These are phyloP conservation scores for Hyphopichia fennica DNA, from an alignment of 1,139 yeast species.

Conservation along the genomic window DNA sequence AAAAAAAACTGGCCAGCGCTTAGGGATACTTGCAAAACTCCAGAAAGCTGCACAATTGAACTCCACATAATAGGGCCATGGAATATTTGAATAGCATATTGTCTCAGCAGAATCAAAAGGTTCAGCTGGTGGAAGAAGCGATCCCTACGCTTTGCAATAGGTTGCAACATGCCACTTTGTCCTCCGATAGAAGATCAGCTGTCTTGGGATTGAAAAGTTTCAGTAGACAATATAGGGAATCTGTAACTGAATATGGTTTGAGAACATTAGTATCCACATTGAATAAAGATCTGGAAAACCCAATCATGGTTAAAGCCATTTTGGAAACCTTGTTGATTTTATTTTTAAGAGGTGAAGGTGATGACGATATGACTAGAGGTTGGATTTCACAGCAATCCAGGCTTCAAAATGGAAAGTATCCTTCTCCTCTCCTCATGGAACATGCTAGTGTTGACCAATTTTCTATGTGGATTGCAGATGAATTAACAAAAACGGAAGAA, in stretches of 20 bases:
- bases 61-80: conserved; percentile 19
- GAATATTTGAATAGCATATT: conserved; percentile 43
- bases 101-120: conserved; percentile 40
- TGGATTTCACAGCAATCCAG: conserved; percentile 80
- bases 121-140: conserved; percentile 74
- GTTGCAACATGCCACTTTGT: conserved; percentile 74
- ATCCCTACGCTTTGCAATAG: conserved; percentile 88
- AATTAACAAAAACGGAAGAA: conserved; percentile 69
- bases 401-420: conserved; percentile 76
- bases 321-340: conserved; percentile 82
- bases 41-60: not conserved
- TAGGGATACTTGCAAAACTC: too few relatives aligned
- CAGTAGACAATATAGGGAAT: conserved; percentile 84
- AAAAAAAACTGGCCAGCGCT: too few relatives aligned
- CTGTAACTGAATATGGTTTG: conserved; percentile 86
- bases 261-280: conserved; percentile 72
- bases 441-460: conserved; percentile 74
- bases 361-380: conserved; percentile 57
- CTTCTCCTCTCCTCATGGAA: conserved; percentile 71
- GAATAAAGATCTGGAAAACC: conserved; percentile 64
- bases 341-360: conserved; percentile 67
- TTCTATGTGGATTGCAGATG: conserved; percentile 94
- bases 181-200: conserved; percentile 90
- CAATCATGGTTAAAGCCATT: conserved; percentile 75
- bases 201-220: conserved; percentile 87